Evolutionary conservation across 768 basidiomycete species (phyloP), one percentile per base, ranked within the genome.

Genomic region (Trametes elegans): DNA sequence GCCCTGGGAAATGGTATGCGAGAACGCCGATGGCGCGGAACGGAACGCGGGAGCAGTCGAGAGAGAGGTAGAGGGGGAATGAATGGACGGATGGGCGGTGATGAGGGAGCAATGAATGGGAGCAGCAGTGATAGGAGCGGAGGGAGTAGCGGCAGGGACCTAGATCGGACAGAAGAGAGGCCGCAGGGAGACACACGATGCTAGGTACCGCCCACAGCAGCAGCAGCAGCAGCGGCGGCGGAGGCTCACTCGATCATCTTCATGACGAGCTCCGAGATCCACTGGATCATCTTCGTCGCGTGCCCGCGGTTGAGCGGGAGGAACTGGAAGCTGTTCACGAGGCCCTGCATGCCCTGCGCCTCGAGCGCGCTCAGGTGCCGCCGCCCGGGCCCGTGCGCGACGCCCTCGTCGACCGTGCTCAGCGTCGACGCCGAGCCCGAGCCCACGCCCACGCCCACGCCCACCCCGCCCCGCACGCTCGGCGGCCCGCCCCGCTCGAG

Each of bases 271-370:
- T 79, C 78, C 28, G 87, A 84, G 55, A 90, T 88, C 87, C 87
- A 91, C 50, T 83, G 80, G 56, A 88, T 79, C 74, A 90, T 82
- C 46, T 81, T 78, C 57, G 81, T 83, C 27, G 66, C 66, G 35
- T 62, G 62, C 21, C 63, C 65, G 32, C 54, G 62, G 50, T 74
- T 71, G 16, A 79, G 72, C 3, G 84, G 76, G 29, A 90, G 68
- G 73, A 93, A 93, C 57, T 80, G 76, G 74, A 88, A 87, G 63
- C 75, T 84, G 59, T 76, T 84, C n/a, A 82, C 81, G 2, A 93
- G 73, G 7, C 90, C 90, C 56, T 80, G 79, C 88, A 93, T 90
- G 26, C 75, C 75, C 49, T 86, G 66, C 36, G 88, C 85, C 53
- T 90, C 87, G 7, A 93, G 75, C 43, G 84, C 85, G 40, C 71